A percentile compares a stretch with the other conserved stretches of the same genome.
phyloP scores from a whole-genome alignment of 805 yeast genomes.

The Debaryomyces hansenii region DNA sequence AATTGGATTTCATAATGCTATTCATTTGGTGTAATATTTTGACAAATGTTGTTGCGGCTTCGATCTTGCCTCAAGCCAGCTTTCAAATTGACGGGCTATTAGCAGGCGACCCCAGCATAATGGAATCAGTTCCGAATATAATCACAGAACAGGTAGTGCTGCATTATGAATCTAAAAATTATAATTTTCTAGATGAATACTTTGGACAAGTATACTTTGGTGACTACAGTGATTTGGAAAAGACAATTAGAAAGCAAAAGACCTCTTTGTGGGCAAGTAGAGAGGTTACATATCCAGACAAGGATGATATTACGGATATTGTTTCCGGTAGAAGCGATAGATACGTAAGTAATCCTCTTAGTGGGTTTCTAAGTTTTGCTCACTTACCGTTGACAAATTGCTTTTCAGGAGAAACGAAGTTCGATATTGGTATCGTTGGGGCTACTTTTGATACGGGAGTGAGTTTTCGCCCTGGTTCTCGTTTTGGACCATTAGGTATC shows the following conservation, averaged over 20 bases:
- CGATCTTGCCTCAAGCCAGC: no score
- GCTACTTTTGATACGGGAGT: constrained; percentile 62
- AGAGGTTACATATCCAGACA: constrained; percentile 25
- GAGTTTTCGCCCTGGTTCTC: constrained; percentile 56
- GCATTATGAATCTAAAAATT: no score
- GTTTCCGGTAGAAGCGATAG: constrained; percentile 34
- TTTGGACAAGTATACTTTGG: no score
- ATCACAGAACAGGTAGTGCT: no score
- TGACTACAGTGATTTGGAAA: neutral
- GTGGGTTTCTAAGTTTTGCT: constrained; percentile 30
- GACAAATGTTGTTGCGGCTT: no score
- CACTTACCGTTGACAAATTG: constrained; percentile 24
- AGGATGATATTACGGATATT: constrained; percentile 37
- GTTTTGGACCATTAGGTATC: constrained; percentile 59
- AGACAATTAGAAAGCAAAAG: neutral
- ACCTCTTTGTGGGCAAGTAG: neutral
- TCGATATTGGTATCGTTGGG: constrained; percentile 58
- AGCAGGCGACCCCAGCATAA: no score
- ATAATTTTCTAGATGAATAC: no score
- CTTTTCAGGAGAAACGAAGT: constrained; percentile 2
- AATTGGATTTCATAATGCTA: no score
- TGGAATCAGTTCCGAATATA: no score
- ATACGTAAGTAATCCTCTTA: constrained; percentile 40
- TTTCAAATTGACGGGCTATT: no score
- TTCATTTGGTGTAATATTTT: no score